Evolutionary conservation across 2,329 filamentous ascomycete genomes (phyloP).

Genomic region (Furcasterigmium sp.): DNA sequence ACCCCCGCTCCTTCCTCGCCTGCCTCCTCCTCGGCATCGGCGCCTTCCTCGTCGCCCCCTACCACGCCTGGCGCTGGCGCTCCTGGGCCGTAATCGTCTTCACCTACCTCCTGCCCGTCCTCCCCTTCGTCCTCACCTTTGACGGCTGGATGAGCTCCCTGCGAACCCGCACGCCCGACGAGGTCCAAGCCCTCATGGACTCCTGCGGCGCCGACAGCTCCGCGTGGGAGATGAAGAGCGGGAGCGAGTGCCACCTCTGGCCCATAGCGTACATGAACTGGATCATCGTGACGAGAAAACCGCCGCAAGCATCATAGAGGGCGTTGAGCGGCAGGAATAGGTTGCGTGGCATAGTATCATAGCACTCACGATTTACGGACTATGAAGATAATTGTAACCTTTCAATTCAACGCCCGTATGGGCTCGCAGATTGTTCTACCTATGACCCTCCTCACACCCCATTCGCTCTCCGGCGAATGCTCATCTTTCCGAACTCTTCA

Average conservation of each 20-base stretch:
- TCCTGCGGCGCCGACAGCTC: constrained; percentile 39
- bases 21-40: constrained; percentile 47
- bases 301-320: background rate
- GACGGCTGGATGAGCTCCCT: constrained; percentile 65
- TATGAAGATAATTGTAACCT: no score
- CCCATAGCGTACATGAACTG: constrained; percentile 46
- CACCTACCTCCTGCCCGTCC: constrained; percentile 59
- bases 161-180: constrained; percentile 60
- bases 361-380: no score
- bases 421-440: no score
- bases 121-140: constrained; percentile 63
- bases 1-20: constrained; percentile 46
- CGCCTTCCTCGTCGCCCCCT: constrained; percentile 45
- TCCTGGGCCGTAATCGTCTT: constrained; percentile 56
- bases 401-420: no score
- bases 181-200: constrained; percentile 56
- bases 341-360: no score
- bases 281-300: constrained; percentile 29
- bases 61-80: constrained; percentile 46
- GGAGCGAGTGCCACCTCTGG: constrained; percentile 41
- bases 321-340: background rate
- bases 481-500: background rate
- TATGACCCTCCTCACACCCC: background rate
- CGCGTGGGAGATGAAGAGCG: constrained; percentile 45
- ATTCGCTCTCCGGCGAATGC: background rate